Base-by-base conservation (phyloP, 2,329 filamentous ascomycete species). In the Colletotrichum lini region DNA sequence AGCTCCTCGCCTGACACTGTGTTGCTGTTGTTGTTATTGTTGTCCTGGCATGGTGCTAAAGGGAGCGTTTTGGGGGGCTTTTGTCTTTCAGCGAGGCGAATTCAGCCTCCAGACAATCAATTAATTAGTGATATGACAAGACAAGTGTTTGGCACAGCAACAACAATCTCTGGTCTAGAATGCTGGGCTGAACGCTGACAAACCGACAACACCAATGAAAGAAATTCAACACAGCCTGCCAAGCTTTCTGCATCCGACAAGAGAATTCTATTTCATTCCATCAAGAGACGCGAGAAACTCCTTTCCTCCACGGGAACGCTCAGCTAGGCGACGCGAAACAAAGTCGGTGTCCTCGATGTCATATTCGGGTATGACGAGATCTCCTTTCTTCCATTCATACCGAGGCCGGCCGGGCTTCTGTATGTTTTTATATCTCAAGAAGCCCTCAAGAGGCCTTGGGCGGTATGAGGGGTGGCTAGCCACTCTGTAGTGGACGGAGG, bases 291-390 rank as follows among this genome's bases (percentile, higher is more conserved):
- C 42, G 15, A 18, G 42, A 44, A 47, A 61, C 3, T 26, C 35
- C 23, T 21, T 58, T 4, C 23, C 62, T 4, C 38, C 62, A 1
- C 15, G 40, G 4, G 57, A 52, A 18, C 23, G 4, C 10, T 63
- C n/a, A 38, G 64, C 30, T 4, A 70, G 4, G 3, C 64, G 57
- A 10, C 67, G 63, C 2, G 63, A 60, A 21, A 67, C 57, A 2
- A 2, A 21, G 6, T 70, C 63, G 10, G 4, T 2, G 1, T 13
- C 21, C 35, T 40, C 57, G 23, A 74, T 60, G 38, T 56, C 21
- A 26, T 68, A 74, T 18, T 71, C 72, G 7, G 64, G 70, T 3
- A 74, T 59, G 7, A 21, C 38, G 8, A 58, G 18, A 2, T 60
- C 45, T 9, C 52, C 40, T 2, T 62, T 74, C 47, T 18, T 44